A percentile compares a stretch with the other conserved stretches of the same genome.
Conservation (phyloP, 768 basidiomycete genomes). For the Pleurotus cornucopiae region DNA sequence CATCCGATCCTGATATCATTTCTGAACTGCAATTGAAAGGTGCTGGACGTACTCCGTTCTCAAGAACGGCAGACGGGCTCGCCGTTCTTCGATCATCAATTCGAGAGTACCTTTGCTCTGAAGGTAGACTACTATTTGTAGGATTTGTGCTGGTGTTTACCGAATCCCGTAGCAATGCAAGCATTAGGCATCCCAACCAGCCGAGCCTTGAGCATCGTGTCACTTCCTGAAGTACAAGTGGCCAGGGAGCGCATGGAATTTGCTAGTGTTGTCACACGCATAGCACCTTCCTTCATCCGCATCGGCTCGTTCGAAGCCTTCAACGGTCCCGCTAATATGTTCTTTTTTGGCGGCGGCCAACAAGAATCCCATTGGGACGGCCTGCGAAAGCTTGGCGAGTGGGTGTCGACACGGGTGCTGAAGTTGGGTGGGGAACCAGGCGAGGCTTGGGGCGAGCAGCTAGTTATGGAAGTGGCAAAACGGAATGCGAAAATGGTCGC, state of each 20-base stretch:
- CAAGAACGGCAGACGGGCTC: constrained; percentile 87
- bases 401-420: constrained; percentile 63
- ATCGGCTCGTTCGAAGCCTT: constrained; percentile 90
- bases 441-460: constrained; percentile 62
- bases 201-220: constrained; percentile 76
- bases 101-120: constrained; percentile 89
- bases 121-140: constrained; percentile 48
- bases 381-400: constrained; percentile 70
- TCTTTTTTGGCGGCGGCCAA: constrained; percentile 77
- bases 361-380: constrained; percentile 73
- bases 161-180: constrained; percentile 32
- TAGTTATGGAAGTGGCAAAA: constrained; percentile 75
- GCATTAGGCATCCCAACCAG: constrained; percentile 88
- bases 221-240: constrained; percentile 71
- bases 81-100: constrained; percentile 94
- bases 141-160: background rate
- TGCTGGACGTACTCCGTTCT: constrained; percentile 90
- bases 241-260: constrained; percentile 69
- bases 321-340: constrained; percentile 59
- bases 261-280: constrained; percentile 71
- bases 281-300: constrained; percentile 88
- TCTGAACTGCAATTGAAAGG: constrained; percentile 96
- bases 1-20: constrained; percentile 42
- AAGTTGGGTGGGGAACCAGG: constrained; percentile 40
- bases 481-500: constrained; percentile 93